Evolutionary conservation across 257 asterid genomes (phyloP).

Genomic region (Parsonsia alboflavescens): DNA sequence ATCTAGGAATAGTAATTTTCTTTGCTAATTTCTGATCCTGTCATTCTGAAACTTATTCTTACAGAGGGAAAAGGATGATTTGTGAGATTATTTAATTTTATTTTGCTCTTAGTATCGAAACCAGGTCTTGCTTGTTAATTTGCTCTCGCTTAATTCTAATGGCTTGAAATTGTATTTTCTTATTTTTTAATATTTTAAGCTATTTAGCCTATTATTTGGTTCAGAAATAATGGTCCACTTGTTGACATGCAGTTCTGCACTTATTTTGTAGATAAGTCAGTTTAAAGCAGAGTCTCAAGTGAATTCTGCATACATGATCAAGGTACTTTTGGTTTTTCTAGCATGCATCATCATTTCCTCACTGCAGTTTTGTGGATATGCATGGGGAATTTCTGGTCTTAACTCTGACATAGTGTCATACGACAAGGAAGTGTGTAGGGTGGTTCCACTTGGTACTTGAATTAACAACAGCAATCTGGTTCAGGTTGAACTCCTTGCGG

Average conservation of each 20-base stretch:
- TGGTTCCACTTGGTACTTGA: constrained; percentile 1
- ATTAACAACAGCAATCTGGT: constrained; percentile 6
- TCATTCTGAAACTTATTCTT: not conserved
- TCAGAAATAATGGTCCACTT: constrained; percentile 45
- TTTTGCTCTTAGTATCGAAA: not conserved
- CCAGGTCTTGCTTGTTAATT: not conserved
- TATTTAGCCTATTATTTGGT: constrained; percentile 21
- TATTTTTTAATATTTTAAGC: constrained; percentile 8
- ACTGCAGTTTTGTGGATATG: not conserved
- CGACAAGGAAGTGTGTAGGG: not conserved
- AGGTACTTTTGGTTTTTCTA: constrained; percentile 43
- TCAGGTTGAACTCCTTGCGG: constrained; percentile 92
- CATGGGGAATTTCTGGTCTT: not conserved
- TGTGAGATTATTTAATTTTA: not conserved
- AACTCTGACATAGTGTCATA: not conserved
- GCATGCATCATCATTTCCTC: constrained; percentile 2
- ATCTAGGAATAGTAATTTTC: not conserved
- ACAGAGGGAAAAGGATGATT: not conserved
- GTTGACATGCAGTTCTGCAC: constrained; percentile 86
- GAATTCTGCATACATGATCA: constrained; percentile 52
- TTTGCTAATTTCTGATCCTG: not conserved
- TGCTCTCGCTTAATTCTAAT: not conserved
- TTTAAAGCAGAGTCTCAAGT: constrained; percentile 42
- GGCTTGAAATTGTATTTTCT: not conserved
- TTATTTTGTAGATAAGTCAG: constrained; percentile 69